Conservation (phyloP, 129 eudicot genomes). For the Flaveria linearis region DNA sequence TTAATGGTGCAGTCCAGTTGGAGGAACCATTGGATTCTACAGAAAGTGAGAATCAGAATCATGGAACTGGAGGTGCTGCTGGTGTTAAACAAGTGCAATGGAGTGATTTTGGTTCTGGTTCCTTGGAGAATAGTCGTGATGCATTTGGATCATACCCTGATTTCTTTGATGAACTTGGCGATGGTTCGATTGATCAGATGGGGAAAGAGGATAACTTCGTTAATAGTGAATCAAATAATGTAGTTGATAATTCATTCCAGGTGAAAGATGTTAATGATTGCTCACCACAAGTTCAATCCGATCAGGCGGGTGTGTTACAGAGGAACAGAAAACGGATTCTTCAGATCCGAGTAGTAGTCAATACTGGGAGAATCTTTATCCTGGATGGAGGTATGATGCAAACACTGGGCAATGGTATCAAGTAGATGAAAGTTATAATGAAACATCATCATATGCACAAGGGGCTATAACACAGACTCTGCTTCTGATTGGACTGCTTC, state of each 20-base stretch:
- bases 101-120: constrained; percentile 63
- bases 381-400: constrained; percentile 88
- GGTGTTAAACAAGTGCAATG: constrained; percentile 86
- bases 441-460: constrained; percentile 36
- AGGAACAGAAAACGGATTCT: constrained; percentile 39
- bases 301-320: constrained; percentile 32
- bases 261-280: constrained; percentile 35
- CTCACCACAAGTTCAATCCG: constrained; percentile 44
- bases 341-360: constrained; percentile 52
- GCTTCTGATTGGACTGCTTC: constrained; percentile 41
- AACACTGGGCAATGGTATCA: constrained; percentile 83
- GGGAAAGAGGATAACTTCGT: constrained; percentile 36
- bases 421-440: constrained; percentile 58
- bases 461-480: constrained; percentile 35
- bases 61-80: constrained; percentile 40
- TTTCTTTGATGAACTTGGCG: constrained; percentile 67
- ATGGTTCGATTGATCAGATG: constrained; percentile 34
- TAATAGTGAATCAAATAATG: constrained; percentile 22
- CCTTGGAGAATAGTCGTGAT: constrained; percentile 39
- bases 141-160: constrained; percentile 75
- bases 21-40: constrained; percentile 27
- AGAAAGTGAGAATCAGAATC: constrained; percentile 29
- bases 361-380: constrained; percentile 81
- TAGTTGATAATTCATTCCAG: constrained; percentile 36
- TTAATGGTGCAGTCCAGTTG: constrained; percentile 25